Evolutionary conservation across 2,329 filamentous ascomycete species (phyloP), one percentile per base, ranked within the genome.

Genomic region (Monascus ruber): DNA sequence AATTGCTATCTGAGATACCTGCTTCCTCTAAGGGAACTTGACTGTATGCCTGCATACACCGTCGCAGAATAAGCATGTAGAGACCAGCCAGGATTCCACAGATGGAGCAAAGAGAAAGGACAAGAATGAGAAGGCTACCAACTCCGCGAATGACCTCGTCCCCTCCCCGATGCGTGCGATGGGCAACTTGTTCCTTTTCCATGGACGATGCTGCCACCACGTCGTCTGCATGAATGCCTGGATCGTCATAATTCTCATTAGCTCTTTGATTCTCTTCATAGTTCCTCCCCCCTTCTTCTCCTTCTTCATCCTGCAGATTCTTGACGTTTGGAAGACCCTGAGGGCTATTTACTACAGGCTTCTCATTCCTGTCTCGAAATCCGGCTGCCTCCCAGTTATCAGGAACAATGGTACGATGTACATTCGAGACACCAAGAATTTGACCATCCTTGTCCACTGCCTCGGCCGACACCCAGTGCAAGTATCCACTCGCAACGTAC

Each of bases 311-410:
- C 11, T 36, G 40, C 2, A 46, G 40, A 6, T 45, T 44, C 29
- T 53, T 43, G 31, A 33, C 31, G 4, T 32, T 45, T 33, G 42
- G 44, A n/a, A 49, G 36, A 17, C 52, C 40, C 1, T 52, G 45
- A 2, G 56, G 57, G 36, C 60, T 51, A 34, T 56, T 50, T 1
- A 56, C 51, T 4, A 40, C 43, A 9, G 56, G 57, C 25, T 40
- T 42, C 1, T 38, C 38, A 1, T 26, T 28, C 6, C 42, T 41
- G n/a, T 51, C 49, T 5, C 43, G 43, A 42, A 57, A 60, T 5
- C 57, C 57, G 5, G 48, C 55, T n/a, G 52, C 46, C 11, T 47
- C 43, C 57, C 57, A 60, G 40, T 59, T 50, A 11, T 34, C 36
- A 1, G 55, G 57, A 2, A 47, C 49, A 5, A 42, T 37, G 26